Conservation (phyloP, 1,139 yeast species). For the Blastobotrys arbuscula region DNA sequence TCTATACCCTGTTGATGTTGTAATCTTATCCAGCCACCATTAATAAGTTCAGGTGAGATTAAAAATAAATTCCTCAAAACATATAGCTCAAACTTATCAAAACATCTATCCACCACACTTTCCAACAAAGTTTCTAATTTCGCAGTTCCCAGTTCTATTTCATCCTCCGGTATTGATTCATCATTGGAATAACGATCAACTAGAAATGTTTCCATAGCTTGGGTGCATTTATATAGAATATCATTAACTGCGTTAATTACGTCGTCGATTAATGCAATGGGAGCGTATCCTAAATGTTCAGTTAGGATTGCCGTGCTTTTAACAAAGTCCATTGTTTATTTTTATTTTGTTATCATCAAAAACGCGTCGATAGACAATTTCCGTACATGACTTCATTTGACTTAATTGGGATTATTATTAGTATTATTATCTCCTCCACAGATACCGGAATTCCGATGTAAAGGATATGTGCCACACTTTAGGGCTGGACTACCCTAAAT, state of each 20-base stretch:
- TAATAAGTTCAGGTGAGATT: conserved; percentile 63
- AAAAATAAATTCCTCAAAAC: conserved; percentile 69
- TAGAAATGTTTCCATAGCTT: conserved; percentile 69
- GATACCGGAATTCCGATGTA: neutral
- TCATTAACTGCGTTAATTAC: conserved; percentile 85
- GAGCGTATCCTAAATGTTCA: conserved; percentile 84
- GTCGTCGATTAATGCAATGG: conserved; percentile 81
- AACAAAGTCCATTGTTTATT: conserved; percentile 16
- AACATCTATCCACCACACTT: conserved; percentile 72
- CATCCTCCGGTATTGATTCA: conserved; percentile 34
- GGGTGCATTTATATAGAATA: conserved; percentile 75
- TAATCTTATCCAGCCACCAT: conserved; percentile 60
- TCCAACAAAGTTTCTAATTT: conserved; percentile 75
- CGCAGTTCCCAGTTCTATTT: conserved; percentile 71
- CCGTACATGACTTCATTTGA: too few species aligned
- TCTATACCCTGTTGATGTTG: conserved; percentile 61
- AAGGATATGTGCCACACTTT: too few species aligned
- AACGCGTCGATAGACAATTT: neutral
- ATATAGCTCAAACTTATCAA: conserved; percentile 83
- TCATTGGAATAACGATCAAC: conserved; percentile 20
- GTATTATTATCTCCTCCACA: too few species aligned
- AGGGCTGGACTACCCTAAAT: neutral
- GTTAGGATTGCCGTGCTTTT: conserved; percentile 54
- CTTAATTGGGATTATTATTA: too few species aligned
- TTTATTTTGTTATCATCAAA: neutral